phyloP scores from a whole-genome alignment of 208 protist genomes.

The Leishmania martiniquensis region DNA sequence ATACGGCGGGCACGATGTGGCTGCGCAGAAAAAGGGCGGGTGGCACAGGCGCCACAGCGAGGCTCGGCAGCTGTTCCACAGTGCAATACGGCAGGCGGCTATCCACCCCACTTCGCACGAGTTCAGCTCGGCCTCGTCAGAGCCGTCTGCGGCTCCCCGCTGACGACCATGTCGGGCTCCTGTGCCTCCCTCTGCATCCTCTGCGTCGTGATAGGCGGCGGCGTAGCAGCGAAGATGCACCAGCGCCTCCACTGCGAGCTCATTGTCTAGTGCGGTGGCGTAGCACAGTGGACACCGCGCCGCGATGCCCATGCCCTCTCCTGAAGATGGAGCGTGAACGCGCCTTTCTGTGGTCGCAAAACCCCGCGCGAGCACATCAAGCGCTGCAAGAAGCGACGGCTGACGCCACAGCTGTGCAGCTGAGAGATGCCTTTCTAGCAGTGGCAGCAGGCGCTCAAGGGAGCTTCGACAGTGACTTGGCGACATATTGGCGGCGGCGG shows the following conservation, averaged over 20 bases:
- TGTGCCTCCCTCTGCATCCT: not conserved
- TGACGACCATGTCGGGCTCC: not conserved
- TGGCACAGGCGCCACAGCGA: slow-evolving; percentile 9
- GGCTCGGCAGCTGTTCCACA: slow-evolving; percentile 30
- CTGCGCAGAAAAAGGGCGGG: slow-evolving; percentile 3
- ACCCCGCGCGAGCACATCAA: slow-evolving; percentile 40
- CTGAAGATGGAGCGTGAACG: slow-evolving; percentile 19
- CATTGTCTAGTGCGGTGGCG: slow-evolving; percentile 50
- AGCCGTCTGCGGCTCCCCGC: not conserved
- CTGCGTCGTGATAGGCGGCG: slow-evolving; percentile 22
- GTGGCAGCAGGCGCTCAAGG: slow-evolving; percentile 15
- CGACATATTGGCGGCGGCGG: not conserved
- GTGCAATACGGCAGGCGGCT: slow-evolving; percentile 29
- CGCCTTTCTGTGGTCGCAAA: slow-evolving; percentile 30
- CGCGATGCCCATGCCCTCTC: not conserved
- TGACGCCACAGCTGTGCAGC: slow-evolving; percentile 52
- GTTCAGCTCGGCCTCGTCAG: not conserved
- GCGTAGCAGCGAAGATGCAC: slow-evolving; percentile 35
- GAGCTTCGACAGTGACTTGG: not conserved
- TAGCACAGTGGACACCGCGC: slow-evolving; percentile 56
- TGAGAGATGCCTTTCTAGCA: slow-evolving; percentile 26
- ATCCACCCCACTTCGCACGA: slow-evolving; percentile 6
- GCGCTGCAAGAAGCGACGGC: slow-evolving; percentile 54
- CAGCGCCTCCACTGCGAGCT: slow-evolving; percentile 44
- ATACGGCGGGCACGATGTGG: not conserved